These are phyloP conservation scores for Zopfochytrium polystomum DNA, from an alignment of 371 early-diverging fungal species.

Conservation along the genomic window DNA sequence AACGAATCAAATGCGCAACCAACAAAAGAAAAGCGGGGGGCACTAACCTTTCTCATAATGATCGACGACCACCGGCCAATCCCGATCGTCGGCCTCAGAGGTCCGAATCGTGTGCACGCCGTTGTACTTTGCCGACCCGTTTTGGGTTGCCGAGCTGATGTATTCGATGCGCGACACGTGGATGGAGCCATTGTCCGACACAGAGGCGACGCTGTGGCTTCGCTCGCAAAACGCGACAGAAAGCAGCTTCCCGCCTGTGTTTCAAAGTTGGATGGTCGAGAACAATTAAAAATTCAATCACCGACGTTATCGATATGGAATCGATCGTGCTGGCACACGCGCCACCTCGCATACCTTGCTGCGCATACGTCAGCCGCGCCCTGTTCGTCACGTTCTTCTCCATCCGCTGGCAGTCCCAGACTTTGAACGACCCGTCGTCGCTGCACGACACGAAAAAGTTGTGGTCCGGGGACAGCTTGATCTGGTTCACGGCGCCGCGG, in stretches of 20 bases:
- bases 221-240: conserved; percentile 76
- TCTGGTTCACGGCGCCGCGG: conserved; percentile 69
- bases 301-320: background rate
- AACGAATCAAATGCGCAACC: too few species aligned
- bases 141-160: conserved; percentile 10
- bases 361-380: conserved; percentile 69
- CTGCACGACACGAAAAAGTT: conserved; percentile 80
- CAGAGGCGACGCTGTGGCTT: conserved; percentile 76
- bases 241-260: conserved; percentile 75
- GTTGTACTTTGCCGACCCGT: conserved; percentile 23
- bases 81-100: conserved; percentile 34
- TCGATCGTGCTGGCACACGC: too few species aligned
- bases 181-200: conserved; percentile 81
- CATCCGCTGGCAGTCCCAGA: conserved; percentile 82
- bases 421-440: conserved; percentile 80
- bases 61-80: conserved; percentile 66
- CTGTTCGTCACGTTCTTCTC: conserved; percentile 80
- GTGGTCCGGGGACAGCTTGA: conserved; percentile 73
- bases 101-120: conserved; percentile 25
- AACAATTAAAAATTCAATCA: background rate
- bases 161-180: conserved; percentile 65
- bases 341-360: conserved; percentile 56
- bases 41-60: conserved; percentile 66
- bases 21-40: too few species aligned
- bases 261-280: background rate